Evolutionary conservation across 169 alveolate species (phyloP), one percentile per base, ranked within the genome.

Genomic region (Babesia gibsoni): DNA sequence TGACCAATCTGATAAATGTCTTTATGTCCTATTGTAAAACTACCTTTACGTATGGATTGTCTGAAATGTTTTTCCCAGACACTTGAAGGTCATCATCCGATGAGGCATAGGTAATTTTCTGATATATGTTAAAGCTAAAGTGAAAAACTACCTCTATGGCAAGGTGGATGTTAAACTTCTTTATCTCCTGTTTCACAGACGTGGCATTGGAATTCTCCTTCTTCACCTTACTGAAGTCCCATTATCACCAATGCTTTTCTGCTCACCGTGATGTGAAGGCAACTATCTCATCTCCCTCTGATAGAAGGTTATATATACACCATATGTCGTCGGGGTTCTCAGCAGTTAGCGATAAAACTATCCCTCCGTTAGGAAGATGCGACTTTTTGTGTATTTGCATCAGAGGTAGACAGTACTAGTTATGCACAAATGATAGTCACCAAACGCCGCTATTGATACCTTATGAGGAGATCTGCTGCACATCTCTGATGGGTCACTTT

Each of bases 251-350:
- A 1, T 18, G n/a, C 18, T 16, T 10, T 16, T 9, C 12, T 5
- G 12, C 25, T 27, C 33, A 72, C 84, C 84, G 35, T 14, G 90
- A 74, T n/a, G 92, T 86, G 61, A 45, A 58, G 5, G 67, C 67
- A 49, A 64, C 86, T 18, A 82, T 73, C 53, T 65, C 73, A 32
- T 86, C 92, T 1, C 79, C 72, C 29, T 77, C 35, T 14, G 85
- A 63, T 7, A 80, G 29, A n/a, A 86, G 67, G 63, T 86, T 86
- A 67, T 86, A 86, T 46, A 86, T 37, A 29, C 81, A 73, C 92
- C 92, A 86, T 32, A 81, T 50, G 30, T 86, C 92, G 74, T 86
- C 92, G n/a, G 75, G 84, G 32, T 77, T 83, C 58, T 86, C 92
- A 1, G 67, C 43, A n/a, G 46, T 52, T 7, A 78, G 52, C 3